Evolutionary conservation across 2,329 filamentous ascomycete genomes (phyloP), one percentile per base, ranked within the genome.

Genomic region (Malbranchea zuffiana): DNA sequence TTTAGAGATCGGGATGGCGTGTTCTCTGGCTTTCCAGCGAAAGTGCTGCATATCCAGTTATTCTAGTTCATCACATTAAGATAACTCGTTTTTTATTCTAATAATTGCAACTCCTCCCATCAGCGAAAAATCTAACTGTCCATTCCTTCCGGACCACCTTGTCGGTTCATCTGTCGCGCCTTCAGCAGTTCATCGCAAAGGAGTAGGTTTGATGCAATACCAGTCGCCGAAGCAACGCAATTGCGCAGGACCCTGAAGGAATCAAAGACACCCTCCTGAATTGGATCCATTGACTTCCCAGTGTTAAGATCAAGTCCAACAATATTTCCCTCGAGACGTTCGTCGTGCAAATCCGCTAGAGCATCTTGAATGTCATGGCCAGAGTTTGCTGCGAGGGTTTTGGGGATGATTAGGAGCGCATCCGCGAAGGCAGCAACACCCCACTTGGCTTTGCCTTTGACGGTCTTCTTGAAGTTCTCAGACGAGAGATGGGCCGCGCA

Each of bases 401-500:
- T 98, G 53, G 90, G 90, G 54, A 98, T 96, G 52, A 98, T 72
- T 44, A 98, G 71, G 30, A 98, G 72, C 36, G 90, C 88, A 62
- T 98, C 88, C 5, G 90, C 84, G 60, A 98, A 98, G 5, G 90
- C 90, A 48, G 80, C 76, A 5, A 98, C 87, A 58, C 90, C 90
- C 72, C 78, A 95, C 68, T 94, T 94, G 26, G 88, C 84, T 72
- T 98, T 98, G 53, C 90, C 90, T 72, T 95, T 98, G 57, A 96
- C 82, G 19, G 81, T 80, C 69, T 85, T 92, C 50, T 72, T 72
- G 67, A 96, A 93, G 12, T 73, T 74, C 53, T 94, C 85, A 47
- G 85, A 86, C 59, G 81, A 82, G 44, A 98, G 71, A 61, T 94
- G 86, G 31, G 78, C 72, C 16, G 87, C 85, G 51, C 84, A 93